Evolutionary conservation across 2,329 filamentous ascomycete genomes (phyloP).

Genomic region (Colletotrichum viniferum): DNA sequence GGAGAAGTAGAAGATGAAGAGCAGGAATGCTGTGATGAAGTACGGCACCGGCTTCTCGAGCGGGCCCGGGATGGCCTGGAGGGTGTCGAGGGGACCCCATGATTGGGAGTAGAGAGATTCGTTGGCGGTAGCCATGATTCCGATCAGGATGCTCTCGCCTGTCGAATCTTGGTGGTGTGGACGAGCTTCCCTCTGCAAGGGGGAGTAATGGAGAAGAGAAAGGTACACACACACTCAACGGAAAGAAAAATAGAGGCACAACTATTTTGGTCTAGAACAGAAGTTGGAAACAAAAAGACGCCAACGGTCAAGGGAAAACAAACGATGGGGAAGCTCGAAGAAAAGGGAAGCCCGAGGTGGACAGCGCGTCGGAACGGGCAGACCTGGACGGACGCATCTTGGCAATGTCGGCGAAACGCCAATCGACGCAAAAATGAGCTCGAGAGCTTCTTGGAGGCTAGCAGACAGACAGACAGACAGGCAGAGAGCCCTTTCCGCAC

Average conservation of each 20-base stretch:
- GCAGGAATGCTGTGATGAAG: constrained; percentile 9
- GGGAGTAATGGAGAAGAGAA: background rate
- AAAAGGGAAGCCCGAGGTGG: constrained; percentile 13
- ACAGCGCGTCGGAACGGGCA: background rate
- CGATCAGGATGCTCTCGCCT: background rate
- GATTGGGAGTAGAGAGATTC: constrained; percentile 6
- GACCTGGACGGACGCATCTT: constrained; percentile 16
- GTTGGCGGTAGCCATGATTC: constrained; percentile 17
- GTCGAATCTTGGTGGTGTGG: background rate
- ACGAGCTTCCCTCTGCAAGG: background rate
- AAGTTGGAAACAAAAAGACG: background rate
- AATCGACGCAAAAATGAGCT: constrained; percentile 6
- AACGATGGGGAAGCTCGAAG: background rate
- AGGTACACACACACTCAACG: background rate
- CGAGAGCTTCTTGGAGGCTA: constrained; percentile 3
- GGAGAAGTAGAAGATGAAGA: constrained; percentile 17
- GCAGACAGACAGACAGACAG: background rate
- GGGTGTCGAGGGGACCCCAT: constrained; percentile 10
- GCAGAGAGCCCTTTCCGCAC: background rate
- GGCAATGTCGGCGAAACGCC: constrained; percentile 6
- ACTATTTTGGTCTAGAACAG: background rate
- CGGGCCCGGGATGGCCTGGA: constrained; percentile 12
- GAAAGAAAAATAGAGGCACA: background rate
- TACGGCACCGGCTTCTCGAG: constrained; percentile 16
- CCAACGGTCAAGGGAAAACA: background rate